Conservation (phyloP, 768 basidiomycete species). For the Russula compacta region DNA sequence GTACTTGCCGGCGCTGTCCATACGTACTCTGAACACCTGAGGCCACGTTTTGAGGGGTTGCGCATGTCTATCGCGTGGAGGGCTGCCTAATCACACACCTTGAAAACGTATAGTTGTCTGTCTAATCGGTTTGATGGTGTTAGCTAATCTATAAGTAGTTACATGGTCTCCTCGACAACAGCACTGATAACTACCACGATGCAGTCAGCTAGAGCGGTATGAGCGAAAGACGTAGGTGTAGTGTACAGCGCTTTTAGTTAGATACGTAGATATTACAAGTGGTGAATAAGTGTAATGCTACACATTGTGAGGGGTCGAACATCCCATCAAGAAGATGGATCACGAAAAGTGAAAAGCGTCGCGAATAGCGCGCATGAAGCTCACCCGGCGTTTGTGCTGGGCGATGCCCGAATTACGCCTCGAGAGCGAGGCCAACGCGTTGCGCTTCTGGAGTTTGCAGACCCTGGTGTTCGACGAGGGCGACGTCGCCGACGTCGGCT, state of each 20-base stretch:
- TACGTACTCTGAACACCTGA: too few species aligned
- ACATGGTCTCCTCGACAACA: background rate
- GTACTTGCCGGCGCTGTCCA: too few species aligned
- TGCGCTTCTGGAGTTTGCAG: conserved; percentile 7
- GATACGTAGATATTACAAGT: background rate
- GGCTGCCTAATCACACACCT: too few species aligned
- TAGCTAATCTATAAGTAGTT: background rate
- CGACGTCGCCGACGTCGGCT: background rate
- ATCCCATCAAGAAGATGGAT: background rate
- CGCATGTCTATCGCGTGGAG: too few species aligned
- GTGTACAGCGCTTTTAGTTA: background rate
- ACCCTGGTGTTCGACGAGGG: background rate
- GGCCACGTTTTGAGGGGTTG: too few species aligned
- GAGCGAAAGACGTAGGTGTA: background rate
- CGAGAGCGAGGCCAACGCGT: background rate
- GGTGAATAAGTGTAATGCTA: background rate
- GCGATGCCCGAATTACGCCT: background rate
- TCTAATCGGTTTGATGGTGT: too few species aligned
- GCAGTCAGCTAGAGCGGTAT: background rate
- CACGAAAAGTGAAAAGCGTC: conserved; percentile 3
- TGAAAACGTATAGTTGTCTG: too few species aligned
- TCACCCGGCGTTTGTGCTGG: background rate
- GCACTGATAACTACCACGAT: background rate
- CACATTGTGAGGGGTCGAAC: background rate
- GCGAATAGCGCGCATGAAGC: conserved; percentile 8